Evolutionary conservation across 805 yeast genomes (phyloP).

Genomic region (Yarrowia osloensis): DNA sequence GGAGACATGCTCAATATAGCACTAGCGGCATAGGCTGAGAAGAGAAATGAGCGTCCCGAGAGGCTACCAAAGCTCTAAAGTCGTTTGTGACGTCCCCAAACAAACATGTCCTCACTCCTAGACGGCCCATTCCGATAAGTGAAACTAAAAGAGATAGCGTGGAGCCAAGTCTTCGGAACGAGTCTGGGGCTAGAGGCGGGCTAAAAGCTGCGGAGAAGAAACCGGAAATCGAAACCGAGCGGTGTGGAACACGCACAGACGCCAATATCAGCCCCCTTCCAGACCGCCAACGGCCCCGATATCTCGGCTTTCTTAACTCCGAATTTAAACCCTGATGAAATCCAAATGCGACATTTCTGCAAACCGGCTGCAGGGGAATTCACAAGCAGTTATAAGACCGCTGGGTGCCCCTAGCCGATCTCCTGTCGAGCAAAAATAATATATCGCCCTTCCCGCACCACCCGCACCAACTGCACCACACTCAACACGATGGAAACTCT

Average conservation of each 20-base stretch:
- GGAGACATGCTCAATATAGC: not conserved
- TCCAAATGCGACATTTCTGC: conserved; percentile 23
- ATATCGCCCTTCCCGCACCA: not conserved
- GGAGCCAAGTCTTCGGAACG: not conserved
- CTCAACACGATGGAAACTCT: conserved; percentile 14
- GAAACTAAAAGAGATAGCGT: not conserved
- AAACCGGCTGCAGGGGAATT: conserved; percentile 14
- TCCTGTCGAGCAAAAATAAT: not conserved
- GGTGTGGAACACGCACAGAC: not conserved
- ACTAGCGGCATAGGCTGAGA: too few species aligned
- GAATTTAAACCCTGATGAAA: conserved; percentile 21
- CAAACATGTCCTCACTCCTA: too few species aligned
- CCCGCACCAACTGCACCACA: not conserved
- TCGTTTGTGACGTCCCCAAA: too few species aligned
- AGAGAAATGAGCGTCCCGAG: too few species aligned
- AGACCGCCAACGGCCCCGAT: not conserved
- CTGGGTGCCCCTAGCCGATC: conserved; percentile 12
- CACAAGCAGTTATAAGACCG: conserved; percentile 14
- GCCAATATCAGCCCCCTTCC: not conserved
- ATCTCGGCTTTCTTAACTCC: conserved; percentile 23
- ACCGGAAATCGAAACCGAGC: not conserved
- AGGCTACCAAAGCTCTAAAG: too few species aligned
- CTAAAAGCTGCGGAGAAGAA: not conserved
- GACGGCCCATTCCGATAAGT: not conserved
- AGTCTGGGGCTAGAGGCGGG: not conserved